Evolutionary conservation across 768 basidiomycete species (phyloP).

Genomic region (Russula emetica): DNA sequence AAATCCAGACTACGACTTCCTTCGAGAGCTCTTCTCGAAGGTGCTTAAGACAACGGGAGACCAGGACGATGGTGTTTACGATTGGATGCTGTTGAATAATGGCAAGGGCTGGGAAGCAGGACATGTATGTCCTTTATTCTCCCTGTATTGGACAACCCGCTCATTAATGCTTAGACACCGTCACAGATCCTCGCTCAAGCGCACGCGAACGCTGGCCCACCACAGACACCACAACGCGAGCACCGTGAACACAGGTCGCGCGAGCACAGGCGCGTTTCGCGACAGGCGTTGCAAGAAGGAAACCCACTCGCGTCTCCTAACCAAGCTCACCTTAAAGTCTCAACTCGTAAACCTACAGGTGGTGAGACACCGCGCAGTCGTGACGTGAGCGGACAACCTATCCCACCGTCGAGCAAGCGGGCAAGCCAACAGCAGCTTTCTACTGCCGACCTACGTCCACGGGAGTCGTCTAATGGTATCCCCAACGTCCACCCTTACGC

Average conservation of each 20-base stretch:
- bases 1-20: constrained; percentile 95
- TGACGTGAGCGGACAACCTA: constrained; percentile 57
- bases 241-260: constrained; percentile 47
- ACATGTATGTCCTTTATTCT: constrained; percentile 50
- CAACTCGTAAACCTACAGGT: constrained; percentile 43
- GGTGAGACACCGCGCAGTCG: constrained; percentile 47
- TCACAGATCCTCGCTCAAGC: constrained; percentile 46
- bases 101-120: constrained; percentile 96
- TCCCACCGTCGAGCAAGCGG: constrained; percentile 63
- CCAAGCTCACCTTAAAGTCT: constrained; percentile 60
- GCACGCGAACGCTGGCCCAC: constrained; percentile 52
- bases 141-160: not conserved
- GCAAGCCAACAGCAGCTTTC: constrained; percentile 54
- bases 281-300: constrained; percentile 51
- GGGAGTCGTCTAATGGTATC: constrained; percentile 41
- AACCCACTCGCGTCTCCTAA: constrained; percentile 59
- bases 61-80: constrained; percentile 86
- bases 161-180: constrained; percentile 36
- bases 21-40: constrained; percentile 90
- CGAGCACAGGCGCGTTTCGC: constrained; percentile 47
- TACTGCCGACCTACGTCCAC: constrained; percentile 33
- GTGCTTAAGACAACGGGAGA: constrained; percentile 85
- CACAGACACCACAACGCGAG: constrained; percentile 55
- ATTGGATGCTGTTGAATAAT: constrained; percentile 93
- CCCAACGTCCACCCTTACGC: constrained; percentile 62